Evolutionary conservation across 495 filamentous ascomycete genomes (phyloP).

Genomic region (Penicillium waksmanii): DNA sequence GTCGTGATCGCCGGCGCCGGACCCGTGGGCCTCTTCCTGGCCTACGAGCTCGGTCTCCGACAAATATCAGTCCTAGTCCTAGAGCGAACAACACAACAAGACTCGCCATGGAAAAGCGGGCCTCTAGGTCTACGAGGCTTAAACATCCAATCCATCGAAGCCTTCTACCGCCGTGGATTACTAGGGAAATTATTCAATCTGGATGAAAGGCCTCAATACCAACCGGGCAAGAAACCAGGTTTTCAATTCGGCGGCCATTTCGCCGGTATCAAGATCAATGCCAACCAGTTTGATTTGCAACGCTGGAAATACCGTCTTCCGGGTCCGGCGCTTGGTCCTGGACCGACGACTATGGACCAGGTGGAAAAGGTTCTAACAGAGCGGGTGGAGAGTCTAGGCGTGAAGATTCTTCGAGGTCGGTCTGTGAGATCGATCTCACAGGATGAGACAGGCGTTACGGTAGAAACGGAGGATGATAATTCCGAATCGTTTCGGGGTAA

Average conservation of each 20-base stretch:
- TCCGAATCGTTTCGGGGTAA: not conserved
- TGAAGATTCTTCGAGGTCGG: slow-evolving; percentile 28
- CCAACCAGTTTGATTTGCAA: slow-evolving; percentile 27
- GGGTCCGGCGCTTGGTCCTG: slow-evolving; percentile 19
- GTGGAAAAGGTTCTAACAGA: slow-evolving; percentile 26
- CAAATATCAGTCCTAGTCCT: slow-evolving; percentile 30
- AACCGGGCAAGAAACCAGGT: slow-evolving; percentile 7
- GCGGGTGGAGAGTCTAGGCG: slow-evolving; percentile 30
- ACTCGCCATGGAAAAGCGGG: slow-evolving; percentile 23
- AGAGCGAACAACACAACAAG: slow-evolving; percentile 23
- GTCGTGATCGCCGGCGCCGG: slow-evolving; percentile 19
- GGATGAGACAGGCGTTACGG: slow-evolving; percentile 4
- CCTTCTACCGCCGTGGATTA: slow-evolving; percentile 37
- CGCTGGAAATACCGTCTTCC: slow-evolving; percentile 31
- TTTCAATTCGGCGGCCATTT: slow-evolving; percentile 36
- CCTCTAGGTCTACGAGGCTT: slow-evolving; percentile 31
- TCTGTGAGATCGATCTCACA: slow-evolving; percentile 11
- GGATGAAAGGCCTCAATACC: not conserved
- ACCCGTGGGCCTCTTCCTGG: slow-evolving; percentile 20
- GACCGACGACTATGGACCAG: slow-evolving; percentile 9
- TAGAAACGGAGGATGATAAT: not conserved
- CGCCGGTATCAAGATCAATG: slow-evolving; percentile 30
- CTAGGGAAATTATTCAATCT: slow-evolving; percentile 23
- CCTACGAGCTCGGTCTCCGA: slow-evolving; percentile 30
- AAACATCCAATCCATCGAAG: slow-evolving; percentile 32